Evolutionary conservation across 164 flowering plant genomes (phyloP), one percentile per base, ranked within the genome.

Genomic region (Umbilicus rupestris): DNA sequence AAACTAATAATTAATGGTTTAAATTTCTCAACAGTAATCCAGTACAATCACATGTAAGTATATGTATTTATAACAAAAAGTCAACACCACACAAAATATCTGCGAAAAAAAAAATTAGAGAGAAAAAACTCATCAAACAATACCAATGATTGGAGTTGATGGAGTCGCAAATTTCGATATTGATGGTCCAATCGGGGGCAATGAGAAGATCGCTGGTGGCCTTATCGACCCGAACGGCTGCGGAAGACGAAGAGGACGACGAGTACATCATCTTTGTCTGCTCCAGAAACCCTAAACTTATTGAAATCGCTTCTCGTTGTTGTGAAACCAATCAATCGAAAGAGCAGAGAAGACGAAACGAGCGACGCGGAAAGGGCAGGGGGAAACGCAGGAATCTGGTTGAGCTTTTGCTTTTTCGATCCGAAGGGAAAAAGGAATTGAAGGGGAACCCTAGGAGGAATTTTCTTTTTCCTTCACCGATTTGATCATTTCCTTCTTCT

Each of bases 171-270:
- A 94, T 91, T 39, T 89, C 93, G 39, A 94, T 89, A 79, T 91
- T 94, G 83, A 89, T 72, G 62, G 98, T 85, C 97, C 97, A 94
- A 82, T 94, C 98, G 42, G 98, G 98, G 15, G 83, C 87, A 39
- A 82, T 85, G 22, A 94, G 80, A 71, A 91, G 87, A 68, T 94
- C 96, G 85, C 97, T 94, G 46, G 98, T 94, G 30, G 98, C 97
- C 78, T 93, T 93, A 42, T 90, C 96, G 8, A 93, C 98, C 7
- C 84, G 77, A 31, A 85, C 85, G 2, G 87, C 77, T n/a, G 86
- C 89, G 26, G 93, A 83, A 62, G 83, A 74, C 8, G 90, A 79
- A 1, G 81, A 76, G 12, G 73, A 67, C 37, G 81, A 72, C 15
- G 74, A 58, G 10, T 70, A 49, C 31, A 77, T 35, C 65, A 47